Evolutionary conservation across 768 basidiomycete species (phyloP), one percentile per base, ranked within the genome.

Genomic region (Calvatia gigantea): DNA sequence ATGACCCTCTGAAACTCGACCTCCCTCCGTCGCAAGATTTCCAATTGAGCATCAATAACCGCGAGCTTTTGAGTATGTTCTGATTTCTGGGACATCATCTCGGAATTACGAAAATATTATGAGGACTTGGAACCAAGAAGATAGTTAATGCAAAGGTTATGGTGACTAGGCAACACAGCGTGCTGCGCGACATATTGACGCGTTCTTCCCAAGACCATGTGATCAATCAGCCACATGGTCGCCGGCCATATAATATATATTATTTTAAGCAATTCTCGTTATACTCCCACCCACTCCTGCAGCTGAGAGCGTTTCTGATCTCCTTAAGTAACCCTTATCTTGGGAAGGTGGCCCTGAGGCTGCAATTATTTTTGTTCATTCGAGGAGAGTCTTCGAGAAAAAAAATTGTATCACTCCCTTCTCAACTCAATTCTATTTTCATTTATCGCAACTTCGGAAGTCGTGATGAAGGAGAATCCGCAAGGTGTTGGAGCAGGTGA

Each of bases 1-100:
- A 81, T 49, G 45, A 81, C 63, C 35, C 64, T 70, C 46, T 73
- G 60, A 44, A 75, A 71, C 25, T 78, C 75, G 8, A 63, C 67
- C 58, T 78, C 78, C 49, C 73, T 71, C 31, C 63, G 62, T 19
- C 58, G 66, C 3, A 79, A 63, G 17, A 67, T 65, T 15, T 64
- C 51, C 37, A 81, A 68, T 59, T 78, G 73, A 2, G 69, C 70
- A 2, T 70, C 63, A 41, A 80, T 60, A 31, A 72, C 59, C 17
- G 64, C 65, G 6, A 75, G 64, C 57, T 79, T 76, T 47, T 60
- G 45, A n/a, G 8, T 29, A 3, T 29, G 31, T 15, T 47, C 28
- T 4, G 19, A 23, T 9, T 17, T 29, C 17, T 15, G 7, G 4
- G 32, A 0, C 28, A 32, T 17, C 45, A 32, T 47, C 41, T 23